Evolutionary conservation across 2,329 filamentous ascomycete species (phyloP).

Genomic region (Gnomoniopsis sp.): DNA sequence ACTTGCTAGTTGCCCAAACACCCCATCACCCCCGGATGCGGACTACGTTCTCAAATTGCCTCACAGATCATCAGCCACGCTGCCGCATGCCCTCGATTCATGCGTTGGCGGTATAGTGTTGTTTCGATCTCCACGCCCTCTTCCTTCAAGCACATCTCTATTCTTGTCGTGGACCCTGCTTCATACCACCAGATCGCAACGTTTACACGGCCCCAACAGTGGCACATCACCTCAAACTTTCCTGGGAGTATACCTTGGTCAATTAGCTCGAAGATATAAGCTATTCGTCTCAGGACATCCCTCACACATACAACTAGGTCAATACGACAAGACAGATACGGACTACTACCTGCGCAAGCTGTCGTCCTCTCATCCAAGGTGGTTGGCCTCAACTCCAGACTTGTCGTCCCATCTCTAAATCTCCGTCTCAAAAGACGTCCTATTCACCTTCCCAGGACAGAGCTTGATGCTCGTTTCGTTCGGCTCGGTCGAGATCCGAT

Average conservation of each 20-base stretch:
- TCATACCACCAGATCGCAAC: background rate
- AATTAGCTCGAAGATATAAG: background rate
- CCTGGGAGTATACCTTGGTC: background rate
- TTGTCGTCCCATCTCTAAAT: slow-evolving; percentile 7
- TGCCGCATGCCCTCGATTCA: slow-evolving; percentile 27
- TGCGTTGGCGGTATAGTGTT: slow-evolving; percentile 30
- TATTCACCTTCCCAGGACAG: slow-evolving; percentile 4
- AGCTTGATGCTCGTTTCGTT: slow-evolving; percentile 14
- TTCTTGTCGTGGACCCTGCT: slow-evolving; percentile 15
- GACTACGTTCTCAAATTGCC: slow-evolving; percentile 22
- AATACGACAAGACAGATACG: background rate
- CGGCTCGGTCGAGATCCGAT: slow-evolving; percentile 18
- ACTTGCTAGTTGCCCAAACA: slow-evolving; percentile 21
- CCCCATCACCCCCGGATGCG: slow-evolving; percentile 19
- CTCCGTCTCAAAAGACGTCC: slow-evolving; percentile 9
- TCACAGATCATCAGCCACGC: slow-evolving; percentile 30
- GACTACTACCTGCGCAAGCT: slow-evolving; percentile 1
- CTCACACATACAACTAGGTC: background rate
- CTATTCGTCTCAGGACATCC: background rate
- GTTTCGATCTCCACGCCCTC: slow-evolving; percentile 15
- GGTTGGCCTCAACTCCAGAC: background rate
- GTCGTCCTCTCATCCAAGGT: slow-evolving; percentile 13
- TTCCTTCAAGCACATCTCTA: slow-evolving; percentile 19
- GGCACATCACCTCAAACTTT: background rate
- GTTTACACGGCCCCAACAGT: background rate